Evolutionary conservation across 805 yeast species (phyloP), one percentile per base, ranked within the genome.

Genomic region (Grigorovia jiainica): DNA sequence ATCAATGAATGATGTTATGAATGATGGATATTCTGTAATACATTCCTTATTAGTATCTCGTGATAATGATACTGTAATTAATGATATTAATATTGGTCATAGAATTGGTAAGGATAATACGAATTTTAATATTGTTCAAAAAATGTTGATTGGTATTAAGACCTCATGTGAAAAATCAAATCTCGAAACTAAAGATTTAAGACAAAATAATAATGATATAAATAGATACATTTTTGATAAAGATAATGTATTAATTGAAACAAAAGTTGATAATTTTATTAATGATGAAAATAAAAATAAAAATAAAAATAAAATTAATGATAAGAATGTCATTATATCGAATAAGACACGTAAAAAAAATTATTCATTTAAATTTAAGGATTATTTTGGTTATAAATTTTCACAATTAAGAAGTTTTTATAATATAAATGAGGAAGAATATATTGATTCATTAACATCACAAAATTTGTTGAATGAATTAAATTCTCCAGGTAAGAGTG

Each of bases 401-500:
- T 69, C 97, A 34, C 92, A 85, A 48, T 66, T 92, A 42, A 69
- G 98, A 41, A 65, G 73, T 6, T 57, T 77, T 36, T 92, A 92
- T 66, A 87, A 87, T 15, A 71, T 92, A 23, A 96, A 90, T 55
- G 95, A 95, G 2, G 96, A 95, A 1, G 97, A 92, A 61, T 92
- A 92, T 60, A 69, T 92, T 43, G 79, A 89, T 53, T 86, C 96
- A 1, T 71, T 92, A 51, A 90, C 97, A 0, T 89, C 96, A 17
- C 87, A 87, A 60, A 90, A 89, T 56, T 83, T 90, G 48, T 72
- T 92, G 33, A 82, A 92, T 20, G 97, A 90, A 64, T 68, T 87
- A 48, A 95, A 90, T 17, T 87, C 97, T 1, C 97, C 97, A 0
- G 98, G 98, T 2, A 92, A 92, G 61, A 82, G 94, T 54, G 98